phyloP scores from a whole-genome alignment of 139 green algal species.

The Chlamydomonas schloesseri region DNA sequence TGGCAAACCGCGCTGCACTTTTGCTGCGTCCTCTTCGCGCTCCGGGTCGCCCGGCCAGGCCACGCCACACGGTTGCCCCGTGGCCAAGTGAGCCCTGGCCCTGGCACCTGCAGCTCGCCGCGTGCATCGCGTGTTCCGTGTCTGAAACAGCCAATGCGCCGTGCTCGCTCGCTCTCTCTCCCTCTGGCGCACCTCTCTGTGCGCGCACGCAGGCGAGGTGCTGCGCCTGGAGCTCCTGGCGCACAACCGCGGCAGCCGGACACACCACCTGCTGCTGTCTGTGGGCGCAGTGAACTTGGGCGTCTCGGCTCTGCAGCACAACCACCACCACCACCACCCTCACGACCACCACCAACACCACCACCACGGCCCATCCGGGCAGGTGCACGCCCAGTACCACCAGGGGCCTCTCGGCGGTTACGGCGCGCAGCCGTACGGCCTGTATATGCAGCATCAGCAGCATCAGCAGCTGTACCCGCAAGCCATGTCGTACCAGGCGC shows the following conservation, averaged over 20 bases:
- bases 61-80: too few species aligned
- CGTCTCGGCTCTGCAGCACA: neutral
- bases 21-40: too few species aligned
- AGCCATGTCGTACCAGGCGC: neutral
- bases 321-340: neutral
- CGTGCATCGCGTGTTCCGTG: too few species aligned
- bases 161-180: too few species aligned
- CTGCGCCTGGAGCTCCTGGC: slow-evolving; percentile 37
- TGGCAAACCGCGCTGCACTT: too few species aligned
- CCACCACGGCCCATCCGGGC: neutral
- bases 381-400: neutral
- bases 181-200: neutral
- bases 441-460: too few species aligned
- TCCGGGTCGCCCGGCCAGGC: too few species aligned
- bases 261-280: slow-evolving; percentile 11
- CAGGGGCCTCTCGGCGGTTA: too few species aligned
- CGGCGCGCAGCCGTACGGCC: too few species aligned
- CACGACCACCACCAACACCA: neutral
- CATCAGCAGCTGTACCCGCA: neutral
- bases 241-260: neutral
- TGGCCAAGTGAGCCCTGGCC: too few species aligned
- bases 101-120: too few species aligned
- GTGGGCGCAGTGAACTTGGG: neutral
- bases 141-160: too few species aligned
- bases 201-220: slow-evolving; percentile 26